Evolutionary conservation across 176 grass and related monocot species (phyloP), one percentile per base, ranked within the genome.

Genomic region (Lolium rigidum): DNA sequence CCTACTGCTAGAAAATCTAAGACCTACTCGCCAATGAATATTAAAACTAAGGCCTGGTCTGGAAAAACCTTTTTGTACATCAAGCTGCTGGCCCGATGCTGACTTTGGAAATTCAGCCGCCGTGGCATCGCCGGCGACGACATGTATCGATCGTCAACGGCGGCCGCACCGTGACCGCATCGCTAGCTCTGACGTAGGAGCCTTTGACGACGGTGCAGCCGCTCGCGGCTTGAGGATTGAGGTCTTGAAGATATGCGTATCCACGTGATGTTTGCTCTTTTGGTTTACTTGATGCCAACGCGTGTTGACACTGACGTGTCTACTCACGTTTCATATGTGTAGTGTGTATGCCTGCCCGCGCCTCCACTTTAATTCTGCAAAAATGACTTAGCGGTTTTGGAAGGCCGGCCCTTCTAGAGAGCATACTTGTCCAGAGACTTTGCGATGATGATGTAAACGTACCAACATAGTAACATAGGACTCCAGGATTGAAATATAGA

Each of bases 1-100:
- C 43, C 61, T 63, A 84, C 21, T 84, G 76, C 41, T 81, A 37
- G 37, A 55, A 35, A 91, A 88, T 85, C 82, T 82, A 88, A 77
- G 82, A 77, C 73, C 90, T 85, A 62, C 86, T 69, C 77, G 71
- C 44, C 17, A 22, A 91, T 81, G 70, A 81, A 64, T 88, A 88
- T 85, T 62, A 18, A 74, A 91, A 63, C 31, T 70, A 71, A 79
- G 61, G 61, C 31, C 31, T 35, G 31, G 31, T 35, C 31, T 13
- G 60, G 22, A 17, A 35, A 3, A 71, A 71, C 39, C 43, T 15
- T 73, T 48, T 24, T 39, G 6, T 22, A 7, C 70, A 13, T 39
- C 39, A 13, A 24, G n/a, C 43, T 3, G 43, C 70, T 24, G 11
- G 18, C 3, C 18, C 5, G 71, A 51, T 50, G 71, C 46, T 28